phyloP scores from a whole-genome alignment of 305 asterid species.

The Nicotiana rustica region DNA sequence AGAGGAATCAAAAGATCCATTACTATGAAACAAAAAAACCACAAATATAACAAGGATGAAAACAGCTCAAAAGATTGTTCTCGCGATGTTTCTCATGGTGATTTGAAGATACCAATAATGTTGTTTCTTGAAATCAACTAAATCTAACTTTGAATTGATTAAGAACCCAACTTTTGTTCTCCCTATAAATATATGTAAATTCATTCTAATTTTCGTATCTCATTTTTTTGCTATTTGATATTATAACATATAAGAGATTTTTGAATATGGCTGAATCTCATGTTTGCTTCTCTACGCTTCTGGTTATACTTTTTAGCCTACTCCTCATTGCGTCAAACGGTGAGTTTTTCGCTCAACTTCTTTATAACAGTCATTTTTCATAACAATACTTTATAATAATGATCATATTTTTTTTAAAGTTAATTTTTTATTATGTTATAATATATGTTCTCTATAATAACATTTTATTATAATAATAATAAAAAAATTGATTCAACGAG shows the following conservation, averaged over 20 bases:
- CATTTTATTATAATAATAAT: no score
- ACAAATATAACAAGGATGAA: background rate
- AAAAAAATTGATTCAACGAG: no score
- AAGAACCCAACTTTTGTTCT: conserved; percentile 1
- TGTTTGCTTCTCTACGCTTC: background rate
- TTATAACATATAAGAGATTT: background rate
- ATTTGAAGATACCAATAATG: background rate
- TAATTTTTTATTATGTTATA: no score
- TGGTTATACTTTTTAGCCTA: background rate
- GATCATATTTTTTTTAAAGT: no score
- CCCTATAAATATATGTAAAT: background rate
- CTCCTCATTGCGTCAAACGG: no score
- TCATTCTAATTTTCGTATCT: background rate
- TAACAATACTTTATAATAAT: no score
- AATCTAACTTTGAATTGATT: background rate
- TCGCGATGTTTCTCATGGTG: no score
- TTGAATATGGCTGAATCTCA: background rate
- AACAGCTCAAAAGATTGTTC: background rate
- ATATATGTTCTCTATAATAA: no score
- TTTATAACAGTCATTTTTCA: no score
- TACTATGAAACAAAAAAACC: background rate
- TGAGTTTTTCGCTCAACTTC: no score
- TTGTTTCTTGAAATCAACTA: background rate
- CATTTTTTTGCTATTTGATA: background rate
- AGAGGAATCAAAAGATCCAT: conserved; percentile 7